phyloP scores from a whole-genome alignment of 495 filamentous ascomycete species.

The Neurospora discreta region DNA sequence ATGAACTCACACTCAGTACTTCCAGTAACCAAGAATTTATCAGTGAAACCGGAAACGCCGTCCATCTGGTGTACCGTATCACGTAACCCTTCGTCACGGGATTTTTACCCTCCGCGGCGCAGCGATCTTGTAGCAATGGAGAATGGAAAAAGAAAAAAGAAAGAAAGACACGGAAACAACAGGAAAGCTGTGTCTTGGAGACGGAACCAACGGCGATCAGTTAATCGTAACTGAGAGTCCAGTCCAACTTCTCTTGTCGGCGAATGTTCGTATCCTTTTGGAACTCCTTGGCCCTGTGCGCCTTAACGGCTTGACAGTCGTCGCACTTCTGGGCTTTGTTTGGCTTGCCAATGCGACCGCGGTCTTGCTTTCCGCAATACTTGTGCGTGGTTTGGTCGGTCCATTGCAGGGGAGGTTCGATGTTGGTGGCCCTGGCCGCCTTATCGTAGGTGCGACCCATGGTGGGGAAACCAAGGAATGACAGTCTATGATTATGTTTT shows the following conservation, averaged over 20 bases:
- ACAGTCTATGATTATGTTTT: neutral
- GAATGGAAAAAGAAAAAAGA: neutral
- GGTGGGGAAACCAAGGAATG: neutral
- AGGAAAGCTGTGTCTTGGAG: neutral
- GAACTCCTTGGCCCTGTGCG: neutral
- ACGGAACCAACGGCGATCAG: neutral
- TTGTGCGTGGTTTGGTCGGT: constrained; percentile 14
- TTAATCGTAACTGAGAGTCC: constrained; percentile 1
- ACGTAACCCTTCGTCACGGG: neutral
- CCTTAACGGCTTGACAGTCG: constrained; percentile 17
- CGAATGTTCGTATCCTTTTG: constrained; percentile 7
- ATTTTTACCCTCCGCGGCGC: neutral
- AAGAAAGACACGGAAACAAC: neutral
- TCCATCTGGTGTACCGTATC: neutral
- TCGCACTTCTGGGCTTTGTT: constrained; percentile 23
- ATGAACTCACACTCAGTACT: neutral
- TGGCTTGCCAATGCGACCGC: constrained; percentile 10
- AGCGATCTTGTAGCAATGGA: neutral
- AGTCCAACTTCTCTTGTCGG: constrained; percentile 16
- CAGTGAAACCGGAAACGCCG: neutral
- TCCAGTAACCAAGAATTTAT: neutral
- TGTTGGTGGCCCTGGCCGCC: constrained; percentile 4
- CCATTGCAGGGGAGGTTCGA: constrained; percentile 14
- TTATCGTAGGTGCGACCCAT: constrained; percentile 18
- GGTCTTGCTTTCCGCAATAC: constrained; percentile 18